A percentile compares a stretch with the other conserved stretches of the same genome.
These are phyloP conservation scores for Pinus albicaulis DNA, from an alignment of 75 land plant genomes.

Conservation along the genomic window DNA sequence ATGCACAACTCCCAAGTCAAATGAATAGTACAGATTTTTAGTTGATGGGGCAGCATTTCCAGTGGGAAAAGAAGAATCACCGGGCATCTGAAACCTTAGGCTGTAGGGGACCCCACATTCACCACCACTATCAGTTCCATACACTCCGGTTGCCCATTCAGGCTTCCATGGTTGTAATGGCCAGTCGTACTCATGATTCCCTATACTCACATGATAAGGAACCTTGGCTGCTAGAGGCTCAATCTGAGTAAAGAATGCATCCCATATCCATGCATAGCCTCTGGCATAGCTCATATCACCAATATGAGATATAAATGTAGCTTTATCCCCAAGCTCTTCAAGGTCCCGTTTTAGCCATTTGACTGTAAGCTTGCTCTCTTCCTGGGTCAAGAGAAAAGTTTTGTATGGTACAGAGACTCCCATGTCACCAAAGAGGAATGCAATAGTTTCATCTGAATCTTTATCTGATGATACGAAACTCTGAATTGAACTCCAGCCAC, in stretches of 20 bases:
- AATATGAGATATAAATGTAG: constrained; percentile 81
- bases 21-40: constrained; percentile 76
- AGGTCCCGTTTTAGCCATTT: constrained; percentile 81
- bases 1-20: constrained; percentile 70
- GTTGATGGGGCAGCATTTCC: constrained; percentile 61
- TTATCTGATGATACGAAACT: constrained; percentile 63
- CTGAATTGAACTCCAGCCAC: constrained; percentile 70
- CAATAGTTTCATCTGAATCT: constrained; percentile 67
- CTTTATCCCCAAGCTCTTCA: constrained; percentile 63
- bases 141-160: constrained; percentile 19
- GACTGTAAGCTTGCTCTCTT: constrained; percentile 72
- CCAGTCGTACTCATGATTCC: constrained; percentile 38
- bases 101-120: constrained; percentile 76
- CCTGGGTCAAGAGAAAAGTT: constrained; percentile 44
- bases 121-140: constrained; percentile 37
- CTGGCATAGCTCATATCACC: constrained; percentile 96
- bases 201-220: constrained; percentile 79
- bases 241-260: constrained; percentile 69
- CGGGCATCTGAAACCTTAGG: constrained; percentile 83
- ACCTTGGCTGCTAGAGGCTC: constrained; percentile 77
- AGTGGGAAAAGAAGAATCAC: constrained; percentile 62
- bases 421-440: constrained; percentile 66
- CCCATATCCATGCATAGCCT: constrained; percentile 94
- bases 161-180: constrained; percentile 37
- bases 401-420: constrained; percentile 38